Evolutionary conservation across 2,329 filamentous ascomycete genomes (phyloP), one percentile per base, ranked within the genome.

Genomic region (Cercospora nicotianae): DNA sequence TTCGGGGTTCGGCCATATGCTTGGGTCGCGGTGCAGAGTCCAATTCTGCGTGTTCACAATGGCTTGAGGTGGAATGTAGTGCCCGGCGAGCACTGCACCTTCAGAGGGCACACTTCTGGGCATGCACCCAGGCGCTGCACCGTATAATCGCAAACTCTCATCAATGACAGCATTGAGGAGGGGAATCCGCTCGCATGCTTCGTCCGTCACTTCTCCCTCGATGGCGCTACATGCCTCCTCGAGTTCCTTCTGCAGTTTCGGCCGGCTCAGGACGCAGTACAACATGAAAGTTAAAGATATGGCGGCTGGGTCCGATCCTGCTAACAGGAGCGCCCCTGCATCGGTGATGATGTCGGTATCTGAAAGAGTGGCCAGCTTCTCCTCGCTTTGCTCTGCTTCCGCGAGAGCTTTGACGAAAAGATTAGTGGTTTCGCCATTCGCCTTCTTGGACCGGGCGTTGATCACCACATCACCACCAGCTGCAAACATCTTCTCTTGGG

Each of bases 11-110:
- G 70, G 45, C 48, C 71, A 76, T 1, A 74, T 28, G 2, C 28
- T 26, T 2, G 72, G 58, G 60, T 75, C 69, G 3, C 75, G 68
- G 65, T 77, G 75, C 3, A 75, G 55, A 12, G 71, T 73, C 45
- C 72, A 77, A 2, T 65, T 63, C 57, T 77, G 75, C 5, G 74
- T 76, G 12, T 66, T 69, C 10, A 75, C 72, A 13, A 69, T 48
- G 18, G 45, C 45, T 48, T 48, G 45, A 5, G 45, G 45, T 5
- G 45, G 45, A 48, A 48, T 48, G 45, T 48, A 48, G 20, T 48
- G 45, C 18, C 45, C 45, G 13, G 45, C 45, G 9, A 48, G 45
- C 18, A 48, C 18, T 2, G 45, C 45, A 23, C 45, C 45, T 48
- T 48, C 45, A 10, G 45, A 12, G 3, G 45, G 45, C 20, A 48